Evolutionary conservation across 192 early-diverging fungal genomes (phyloP).

Genomic region (Bifiguratus adelaidae): DNA sequence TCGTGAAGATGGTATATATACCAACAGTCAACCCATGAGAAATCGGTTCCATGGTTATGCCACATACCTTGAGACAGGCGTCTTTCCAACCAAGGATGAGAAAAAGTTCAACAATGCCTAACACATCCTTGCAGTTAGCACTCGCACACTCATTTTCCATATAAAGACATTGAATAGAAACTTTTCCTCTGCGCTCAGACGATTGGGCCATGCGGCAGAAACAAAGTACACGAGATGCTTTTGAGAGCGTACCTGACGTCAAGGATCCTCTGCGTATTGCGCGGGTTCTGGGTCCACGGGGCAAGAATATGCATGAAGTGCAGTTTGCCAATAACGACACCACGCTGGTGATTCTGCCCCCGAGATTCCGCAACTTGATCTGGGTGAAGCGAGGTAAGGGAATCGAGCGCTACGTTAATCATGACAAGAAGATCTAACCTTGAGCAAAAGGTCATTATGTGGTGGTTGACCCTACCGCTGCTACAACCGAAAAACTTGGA

Average conservation of each 20-base stretch:
- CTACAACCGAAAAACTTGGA: slow-evolving; percentile 55
- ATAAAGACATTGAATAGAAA: too few relatives aligned
- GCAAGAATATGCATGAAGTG: slow-evolving; percentile 65
- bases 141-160: too few relatives aligned
- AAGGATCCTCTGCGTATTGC: slow-evolving; percentile 29
- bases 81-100: too few relatives aligned
- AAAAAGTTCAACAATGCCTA: too few relatives aligned
- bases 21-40: too few relatives aligned
- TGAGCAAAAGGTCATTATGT: slow-evolving; percentile 44
- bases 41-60: too few relatives aligned
- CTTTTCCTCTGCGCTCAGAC: too few relatives aligned
- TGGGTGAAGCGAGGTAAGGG: slow-evolving; percentile 72
- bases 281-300: slow-evolving; percentile 50
- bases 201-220: background rate
- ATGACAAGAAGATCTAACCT: background rate
- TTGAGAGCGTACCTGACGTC: background rate
- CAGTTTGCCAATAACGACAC: slow-evolving; percentile 36
- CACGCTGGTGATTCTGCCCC: slow-evolving; percentile 60
- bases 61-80: too few relatives aligned
- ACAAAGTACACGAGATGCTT: background rate
- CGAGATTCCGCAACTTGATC: slow-evolving; percentile 67
- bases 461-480: slow-evolving; percentile 48
- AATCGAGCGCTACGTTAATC: background rate
- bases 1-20: too few relatives aligned
- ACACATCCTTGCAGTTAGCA: too few relatives aligned